Evolutionary conservation across 306 rosid genomes (phyloP).

Genomic region (Oxytropis ochrocephala): DNA sequence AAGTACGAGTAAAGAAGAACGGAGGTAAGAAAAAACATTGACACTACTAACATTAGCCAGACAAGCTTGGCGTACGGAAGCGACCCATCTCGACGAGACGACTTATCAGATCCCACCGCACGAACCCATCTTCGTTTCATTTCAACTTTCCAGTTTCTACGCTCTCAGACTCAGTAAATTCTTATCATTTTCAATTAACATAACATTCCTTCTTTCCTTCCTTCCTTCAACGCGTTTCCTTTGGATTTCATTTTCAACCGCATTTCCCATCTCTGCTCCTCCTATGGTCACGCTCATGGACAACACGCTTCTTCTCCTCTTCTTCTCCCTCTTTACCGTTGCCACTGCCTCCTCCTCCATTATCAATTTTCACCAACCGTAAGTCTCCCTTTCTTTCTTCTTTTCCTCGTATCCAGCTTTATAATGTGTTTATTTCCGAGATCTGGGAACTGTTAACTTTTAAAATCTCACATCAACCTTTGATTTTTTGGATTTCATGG

Average conservation of each 20-base stretch:
- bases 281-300: conserved; percentile 48
- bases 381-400: conserved; percentile 14
- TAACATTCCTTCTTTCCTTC: not conserved
- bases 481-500: not conserved
- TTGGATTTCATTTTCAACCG: not conserved
- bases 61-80: not conserved
- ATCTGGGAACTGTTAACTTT: conserved; percentile 13
- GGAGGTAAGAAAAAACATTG: no score
- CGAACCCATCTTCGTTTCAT: not conserved
- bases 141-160: no score
- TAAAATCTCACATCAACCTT: not conserved
- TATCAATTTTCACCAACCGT: conserved; percentile 57
- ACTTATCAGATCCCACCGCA: not conserved
- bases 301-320: conserved; percentile 14
- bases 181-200: not conserved
- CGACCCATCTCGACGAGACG: not conserved
- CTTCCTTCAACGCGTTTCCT: not conserved
- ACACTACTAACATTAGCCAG: not conserved
- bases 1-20: no score
- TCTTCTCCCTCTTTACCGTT: conserved; percentile 25
- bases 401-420: not conserved
- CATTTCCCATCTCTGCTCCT: conserved; percentile 29
- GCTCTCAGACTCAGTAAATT: no score
- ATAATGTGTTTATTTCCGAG: not conserved
- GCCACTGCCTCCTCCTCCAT: conserved; percentile 42